These are phyloP conservation scores for Chenopodium formosanum DNA, from an alignment of 148 eudicot genomes.

Conservation along the genomic window DNA sequence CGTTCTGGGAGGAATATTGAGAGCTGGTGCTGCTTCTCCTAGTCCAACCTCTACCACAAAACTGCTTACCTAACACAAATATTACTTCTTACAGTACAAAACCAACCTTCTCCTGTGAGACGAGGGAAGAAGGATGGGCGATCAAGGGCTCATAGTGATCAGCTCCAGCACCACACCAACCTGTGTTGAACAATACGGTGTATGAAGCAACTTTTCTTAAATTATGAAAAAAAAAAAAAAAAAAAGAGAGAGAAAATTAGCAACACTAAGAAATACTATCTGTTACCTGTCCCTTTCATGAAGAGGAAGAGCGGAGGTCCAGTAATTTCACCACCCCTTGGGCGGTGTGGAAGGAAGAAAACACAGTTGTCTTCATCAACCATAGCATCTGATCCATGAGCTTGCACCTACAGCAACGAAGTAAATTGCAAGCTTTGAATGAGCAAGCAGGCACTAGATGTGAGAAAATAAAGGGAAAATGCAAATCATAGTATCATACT, in stretches of 20 bases:
- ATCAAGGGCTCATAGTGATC: conserved; percentile 93
- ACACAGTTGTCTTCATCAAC: conserved; percentile 94
- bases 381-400: conserved; percentile 97
- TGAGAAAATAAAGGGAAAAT: not conserved
- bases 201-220: not conserved
- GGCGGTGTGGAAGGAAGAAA: conserved; percentile 92
- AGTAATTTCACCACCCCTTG: conserved; percentile 65
- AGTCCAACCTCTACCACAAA: conserved; percentile 45
- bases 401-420: conserved; percentile 62
- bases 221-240: too few species aligned
- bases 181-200: conserved; percentile 30
- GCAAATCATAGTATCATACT: not conserved
- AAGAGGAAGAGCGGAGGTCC: conserved; percentile 82
- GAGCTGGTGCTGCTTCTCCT: conserved; percentile 29
- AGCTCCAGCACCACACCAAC: conserved; percentile 96
- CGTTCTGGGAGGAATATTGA: conserved; percentile 31
- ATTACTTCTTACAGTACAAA: conserved; percentile 60
- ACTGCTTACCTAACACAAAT: conserved; percentile 23
- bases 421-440: not conserved
- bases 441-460: conserved; percentile 1
- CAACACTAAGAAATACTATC: not conserved
- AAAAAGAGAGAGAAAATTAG: not conserved
- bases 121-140: conserved; percentile 52
- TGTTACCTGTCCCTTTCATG: conserved; percentile 92
- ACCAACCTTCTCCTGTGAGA: conserved; percentile 76